Percentiles rank a stretch among this genome's conserved stretches.
These are phyloP conservation scores for Candida easanensis DNA, from an alignment of 805 yeast species.

Conservation along the genomic window DNA sequence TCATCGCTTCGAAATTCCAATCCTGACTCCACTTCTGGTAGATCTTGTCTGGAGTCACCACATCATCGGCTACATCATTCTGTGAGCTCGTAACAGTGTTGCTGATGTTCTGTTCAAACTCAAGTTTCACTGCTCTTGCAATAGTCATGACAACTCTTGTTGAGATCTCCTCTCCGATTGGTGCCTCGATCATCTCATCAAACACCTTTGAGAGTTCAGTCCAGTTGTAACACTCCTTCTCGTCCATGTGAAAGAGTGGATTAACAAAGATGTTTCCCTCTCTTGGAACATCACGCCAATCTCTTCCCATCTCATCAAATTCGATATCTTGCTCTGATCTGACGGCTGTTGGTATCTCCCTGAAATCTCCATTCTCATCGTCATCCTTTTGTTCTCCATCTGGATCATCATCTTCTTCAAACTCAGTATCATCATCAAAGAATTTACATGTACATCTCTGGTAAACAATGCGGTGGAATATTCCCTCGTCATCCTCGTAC, in stretches of 20 bases:
- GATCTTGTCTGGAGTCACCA: slow-evolving; percentile 47
- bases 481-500: slow-evolving; percentile 28
- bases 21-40: slow-evolving; percentile 44
- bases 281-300: slow-evolving; percentile 72
- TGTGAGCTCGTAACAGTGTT: slow-evolving; percentile 24
- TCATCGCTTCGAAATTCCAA: slow-evolving; percentile 47
- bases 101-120: slow-evolving; percentile 33
- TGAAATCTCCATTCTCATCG: slow-evolving; percentile 15
- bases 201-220: slow-evolving; percentile 25
- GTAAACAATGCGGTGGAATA: slow-evolving; percentile 25
- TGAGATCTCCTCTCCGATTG: slow-evolving; percentile 30
- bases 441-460: slow-evolving; percentile 26
- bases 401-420: slow-evolving; percentile 16
- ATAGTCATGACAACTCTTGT: slow-evolving; percentile 45
- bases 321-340: slow-evolving; percentile 38
- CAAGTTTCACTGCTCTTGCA: slow-evolving; percentile 50
- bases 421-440: slow-evolving; percentile 23
- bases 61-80: slow-evolving; percentile 28
- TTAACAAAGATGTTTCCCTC: slow-evolving; percentile 46
- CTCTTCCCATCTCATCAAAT: slow-evolving; percentile 59
- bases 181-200: slow-evolving; percentile 26
- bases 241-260: slow-evolving; percentile 16
- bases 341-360: slow-evolving; percentile 30
- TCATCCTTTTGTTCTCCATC: slow-evolving; percentile 8
- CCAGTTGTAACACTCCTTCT: slow-evolving; percentile 20